A percentile compares a stretch with the other conserved stretches of the same genome.
Evolutionary conservation across 2,329 filamentous ascomycete genomes (phyloP).

Genomic region (Cladorrhinum sp.): DNA sequence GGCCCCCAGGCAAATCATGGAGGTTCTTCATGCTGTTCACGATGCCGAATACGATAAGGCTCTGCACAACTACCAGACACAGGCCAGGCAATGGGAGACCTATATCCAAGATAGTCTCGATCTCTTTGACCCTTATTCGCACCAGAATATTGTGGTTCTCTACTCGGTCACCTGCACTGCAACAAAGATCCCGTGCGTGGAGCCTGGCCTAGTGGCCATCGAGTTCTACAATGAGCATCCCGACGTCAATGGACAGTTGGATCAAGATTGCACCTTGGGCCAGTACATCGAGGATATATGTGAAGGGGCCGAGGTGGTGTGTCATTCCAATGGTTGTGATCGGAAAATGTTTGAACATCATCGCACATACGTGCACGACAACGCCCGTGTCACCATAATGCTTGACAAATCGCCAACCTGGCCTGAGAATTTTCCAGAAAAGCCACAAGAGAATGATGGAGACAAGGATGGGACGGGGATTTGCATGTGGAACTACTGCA

Average conservation of each 20-base stretch:
- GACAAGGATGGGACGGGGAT: conserved; percentile 54
- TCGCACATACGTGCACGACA: conserved; percentile 93
- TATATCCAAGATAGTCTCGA: conserved; percentile 86
- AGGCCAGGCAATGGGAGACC: conserved; percentile 94
- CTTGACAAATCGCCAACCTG: conserved; percentile 61
- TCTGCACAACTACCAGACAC: conserved; percentile 86
- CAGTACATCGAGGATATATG: conserved; percentile 94
- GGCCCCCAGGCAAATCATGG: conserved; percentile 82
- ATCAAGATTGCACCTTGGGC: conserved; percentile 88
- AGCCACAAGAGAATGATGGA: conserved; percentile 44
- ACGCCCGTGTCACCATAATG: conserved; percentile 88
- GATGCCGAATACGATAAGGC: conserved; percentile 97
- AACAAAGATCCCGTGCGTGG: conserved; percentile 89
- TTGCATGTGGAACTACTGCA: conserved; percentile 97
- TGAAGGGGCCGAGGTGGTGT: conserved; percentile 70
- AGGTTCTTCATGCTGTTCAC: conserved; percentile 90
- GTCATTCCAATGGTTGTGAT: conserved; percentile 80
- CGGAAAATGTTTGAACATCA: conserved; percentile 90
- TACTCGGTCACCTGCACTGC: conserved; percentile 92
- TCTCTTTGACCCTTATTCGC: conserved; percentile 89
- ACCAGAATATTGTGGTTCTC: conserved; percentile 93
- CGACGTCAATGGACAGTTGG: conserved; percentile 57
- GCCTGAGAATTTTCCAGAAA: conserved; percentile 58
- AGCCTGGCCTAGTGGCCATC: conserved; percentile 84
- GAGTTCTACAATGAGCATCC: conserved; percentile 92